Base-by-base conservation (phyloP, 192 early-diverging fungal genomes). In the Coemansia sp. region DNA sequence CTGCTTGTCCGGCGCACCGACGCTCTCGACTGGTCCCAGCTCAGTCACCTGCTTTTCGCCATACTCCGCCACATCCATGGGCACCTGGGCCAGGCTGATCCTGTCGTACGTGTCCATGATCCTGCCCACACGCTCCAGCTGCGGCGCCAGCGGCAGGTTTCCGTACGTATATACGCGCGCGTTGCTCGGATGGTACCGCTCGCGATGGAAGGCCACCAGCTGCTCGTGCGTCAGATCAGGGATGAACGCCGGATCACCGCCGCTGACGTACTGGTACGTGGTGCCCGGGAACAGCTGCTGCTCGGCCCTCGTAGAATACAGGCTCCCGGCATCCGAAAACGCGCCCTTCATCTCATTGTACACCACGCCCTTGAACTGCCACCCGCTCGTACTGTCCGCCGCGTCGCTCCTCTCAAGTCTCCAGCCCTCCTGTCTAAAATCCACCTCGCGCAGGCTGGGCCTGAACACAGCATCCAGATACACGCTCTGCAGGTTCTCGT, bases 281-380 rank as follows among this genome's bases (percentile, higher is more conserved):
- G 93, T 90, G 45, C 83, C 86, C 0, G 91, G 88, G 67, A 88
- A 96, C 83, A 98, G 84, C 53, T 85, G 75, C 82, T 94, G 89
- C 60, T 94, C 91, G 14, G 82, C 81, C 8, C 89, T 84, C 34
- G 83, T 83, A 28, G 86, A 85, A 64, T 91, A 95, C 50, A 97
- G 71, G 53, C 87, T 89, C 56, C 85, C 86, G 1, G 90, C 73
- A 66, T 98, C 94, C 5, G 93, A 91, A 79, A 89, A 86, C 8
- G 71, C 68, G 14, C 95, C 95, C 79, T 98, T 98, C 95, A 98
- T 98, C 64, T 98, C 95, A 69, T 98, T 98, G 68, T 94, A 98
- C 22, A 98, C 95, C 24, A 98, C 90, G 52, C 95, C 95, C 65
- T 97, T 97, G 72, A 98, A 90, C 36, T 64, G 58, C 64, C 62